Conservation (phyloP, 371 early-diverging fungal genomes). For the Capillidium heterosporum region DNA sequence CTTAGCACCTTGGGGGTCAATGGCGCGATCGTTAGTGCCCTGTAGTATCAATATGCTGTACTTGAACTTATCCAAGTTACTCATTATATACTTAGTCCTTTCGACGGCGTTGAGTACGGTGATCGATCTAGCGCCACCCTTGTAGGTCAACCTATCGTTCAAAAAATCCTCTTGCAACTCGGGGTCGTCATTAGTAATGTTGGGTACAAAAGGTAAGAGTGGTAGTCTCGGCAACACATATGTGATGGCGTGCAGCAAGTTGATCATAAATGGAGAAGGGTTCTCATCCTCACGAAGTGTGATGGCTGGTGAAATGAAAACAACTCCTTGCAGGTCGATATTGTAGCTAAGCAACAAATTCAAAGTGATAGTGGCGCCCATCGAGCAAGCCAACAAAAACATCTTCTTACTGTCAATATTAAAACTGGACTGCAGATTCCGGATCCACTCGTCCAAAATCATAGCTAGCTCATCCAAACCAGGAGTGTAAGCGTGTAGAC, state of each 20-base stretch:
- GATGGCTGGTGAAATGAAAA: background rate
- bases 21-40: too few species aligned
- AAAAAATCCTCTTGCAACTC: background rate
- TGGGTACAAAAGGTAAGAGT: background rate
- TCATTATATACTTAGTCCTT: too few species aligned
- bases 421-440: background rate
- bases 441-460: background rate
- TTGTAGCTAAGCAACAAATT: background rate
- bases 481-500: background rate
- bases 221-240: background rate
- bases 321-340: background rate
- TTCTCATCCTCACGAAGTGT: too few species aligned
- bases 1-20: too few species aligned
- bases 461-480: background rate
- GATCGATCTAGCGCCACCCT: background rate
- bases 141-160: background rate
- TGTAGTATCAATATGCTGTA: too few species aligned
- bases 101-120: too few species aligned
- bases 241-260: background rate
- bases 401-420: background rate
- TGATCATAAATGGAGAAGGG: background rate
- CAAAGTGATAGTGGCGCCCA: background rate
- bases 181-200: background rate
- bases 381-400: background rate
- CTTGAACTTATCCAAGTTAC: too few species aligned